Percentiles rank a stretch among this genome's conserved stretches.
Evolutionary conservation across 331 rosid species (phyloP).

Genomic region (Pyracantha coccinea): DNA sequence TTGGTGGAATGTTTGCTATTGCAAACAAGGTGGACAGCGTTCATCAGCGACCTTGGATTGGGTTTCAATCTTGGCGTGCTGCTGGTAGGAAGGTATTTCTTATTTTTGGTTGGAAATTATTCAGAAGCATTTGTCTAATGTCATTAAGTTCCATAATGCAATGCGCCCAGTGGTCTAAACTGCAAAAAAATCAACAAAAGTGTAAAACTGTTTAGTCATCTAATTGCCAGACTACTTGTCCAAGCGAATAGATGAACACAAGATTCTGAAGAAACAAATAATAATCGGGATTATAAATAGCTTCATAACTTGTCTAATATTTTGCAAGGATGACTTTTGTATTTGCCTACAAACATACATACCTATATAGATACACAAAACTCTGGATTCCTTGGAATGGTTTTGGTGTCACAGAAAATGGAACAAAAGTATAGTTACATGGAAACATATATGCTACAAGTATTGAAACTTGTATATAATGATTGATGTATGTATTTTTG

Average conservation of each 20-base stretch:
- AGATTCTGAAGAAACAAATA: not conserved
- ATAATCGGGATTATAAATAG: not conserved
- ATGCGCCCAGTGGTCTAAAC: not conserved
- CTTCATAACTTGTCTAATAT: not conserved
- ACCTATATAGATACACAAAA: not conserved
- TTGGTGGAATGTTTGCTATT: conserved; percentile 91
- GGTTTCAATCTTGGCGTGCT: conserved; percentile 98
- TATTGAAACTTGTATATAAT: not conserved
- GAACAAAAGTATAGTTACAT: not conserved
- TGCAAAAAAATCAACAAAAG: not conserved
- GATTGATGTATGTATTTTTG: not conserved
- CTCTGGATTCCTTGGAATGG: not conserved
- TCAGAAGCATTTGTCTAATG: not conserved
- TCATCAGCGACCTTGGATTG: conserved; percentile 95
- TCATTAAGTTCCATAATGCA: not conserved
- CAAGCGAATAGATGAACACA: not conserved
- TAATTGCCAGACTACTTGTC: not conserved
- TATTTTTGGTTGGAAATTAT: conserved; percentile 5
- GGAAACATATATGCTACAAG: not conserved
- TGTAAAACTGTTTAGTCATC: not conserved
- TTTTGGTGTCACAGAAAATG: not conserved
- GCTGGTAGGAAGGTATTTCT: conserved; percentile 91
- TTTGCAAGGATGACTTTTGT: not conserved
- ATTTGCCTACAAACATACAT: not conserved
- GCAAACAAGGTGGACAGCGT: conserved; percentile 77